A percentile compares a stretch with the other conserved stretches of the same genome.
phyloP scores from a whole-genome alignment of 371 early-diverging fungal species.

The Mucor velutinosus region DNA sequence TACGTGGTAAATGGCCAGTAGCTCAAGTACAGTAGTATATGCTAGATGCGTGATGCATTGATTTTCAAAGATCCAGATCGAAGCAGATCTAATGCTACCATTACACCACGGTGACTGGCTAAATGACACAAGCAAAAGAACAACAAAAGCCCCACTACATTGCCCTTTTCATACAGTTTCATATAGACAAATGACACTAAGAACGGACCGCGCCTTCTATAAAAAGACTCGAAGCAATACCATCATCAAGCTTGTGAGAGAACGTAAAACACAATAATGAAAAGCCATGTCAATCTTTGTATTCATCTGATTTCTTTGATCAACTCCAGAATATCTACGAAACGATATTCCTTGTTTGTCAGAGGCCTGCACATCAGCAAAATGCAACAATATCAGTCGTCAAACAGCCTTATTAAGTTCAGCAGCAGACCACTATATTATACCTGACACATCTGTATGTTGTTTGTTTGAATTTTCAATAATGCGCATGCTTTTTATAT shows the following conservation, averaged over 20 bases:
- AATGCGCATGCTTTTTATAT: background rate
- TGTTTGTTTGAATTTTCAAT: slow-evolving; percentile 3
- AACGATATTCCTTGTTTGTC: slow-evolving; percentile 67
- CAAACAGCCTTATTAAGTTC: slow-evolving; percentile 46
- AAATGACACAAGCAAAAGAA: background rate
- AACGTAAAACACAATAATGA: slow-evolving; percentile 40
- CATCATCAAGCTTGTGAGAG: slow-evolving; percentile 62
- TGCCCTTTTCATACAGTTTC: background rate
- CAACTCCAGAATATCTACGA: slow-evolving; percentile 57
- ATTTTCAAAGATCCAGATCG: background rate
- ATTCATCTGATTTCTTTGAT: background rate
- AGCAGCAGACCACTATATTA: slow-evolving; percentile 49
- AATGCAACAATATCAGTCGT: slow-evolving; percentile 16
- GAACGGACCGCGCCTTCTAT: slow-evolving; percentile 44
- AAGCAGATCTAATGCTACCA: background rate
- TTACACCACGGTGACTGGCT: slow-evolving; percentile 10
- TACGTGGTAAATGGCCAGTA: too few species aligned
- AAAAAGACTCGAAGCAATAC: slow-evolving; percentile 59
- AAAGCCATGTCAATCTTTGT: background rate
- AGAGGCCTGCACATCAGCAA: slow-evolving; percentile 36
- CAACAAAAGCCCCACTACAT: background rate
- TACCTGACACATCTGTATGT: slow-evolving; percentile 59
- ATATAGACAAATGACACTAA: slow-evolving; percentile 24
- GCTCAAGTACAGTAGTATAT: background rate
- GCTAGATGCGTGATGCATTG: background rate